Base-by-base conservation (phyloP, 208 protist species). In the Wallacemonas collosoma region DNA sequence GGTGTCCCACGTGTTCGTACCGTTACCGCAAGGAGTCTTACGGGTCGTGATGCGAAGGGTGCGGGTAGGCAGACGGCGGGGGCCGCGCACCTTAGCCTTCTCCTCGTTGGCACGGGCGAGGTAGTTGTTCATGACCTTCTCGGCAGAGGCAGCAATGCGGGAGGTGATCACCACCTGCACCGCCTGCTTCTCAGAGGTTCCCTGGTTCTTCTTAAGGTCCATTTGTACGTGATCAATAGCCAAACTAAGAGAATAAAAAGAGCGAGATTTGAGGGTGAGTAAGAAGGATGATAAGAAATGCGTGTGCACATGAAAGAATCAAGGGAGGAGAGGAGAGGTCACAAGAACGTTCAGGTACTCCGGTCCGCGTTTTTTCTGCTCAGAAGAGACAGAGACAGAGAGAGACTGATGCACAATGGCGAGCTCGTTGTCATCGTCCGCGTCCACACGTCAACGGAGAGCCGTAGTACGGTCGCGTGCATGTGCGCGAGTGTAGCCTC, bases 11-110 rank as follows among this genome's bases (percentile, higher is more conserved):
- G 99, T 99, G 88, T 99, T 99, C 76, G 98, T 99, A 97, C 99
- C 99, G 88, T 99, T 98, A 98, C 99, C 99, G 95, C 98, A 99
- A 76, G 99, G 98, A 61, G 98, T 98, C 90, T 99, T 99, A 81
- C 98, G 91, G 73, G 98, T 99, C 54, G 98, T 99, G 77, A 99
- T 97, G 74, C 90, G 93, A 75, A 99, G 96, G 60, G 88, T 89
- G 85, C 99, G 98, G 74, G 98, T 99, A 66, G 99, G 99, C 63
- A 99, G 93, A 79, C 99, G 98, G 76, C 99, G 94, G 72, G 99
- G 99, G 58, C 99, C 99, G 75, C 97, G 97, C 74, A 99, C 95
- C 78, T 85, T 89, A 68, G 99, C 85, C 66, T 98, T 93, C 86
- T 99, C 93, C 69, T 99, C 93, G 80, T 95, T 96, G 57, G 98